Base-by-base conservation (phyloP, 2,329 filamentous ascomycete genomes). In the Tolypocladium paradoxum region DNA sequence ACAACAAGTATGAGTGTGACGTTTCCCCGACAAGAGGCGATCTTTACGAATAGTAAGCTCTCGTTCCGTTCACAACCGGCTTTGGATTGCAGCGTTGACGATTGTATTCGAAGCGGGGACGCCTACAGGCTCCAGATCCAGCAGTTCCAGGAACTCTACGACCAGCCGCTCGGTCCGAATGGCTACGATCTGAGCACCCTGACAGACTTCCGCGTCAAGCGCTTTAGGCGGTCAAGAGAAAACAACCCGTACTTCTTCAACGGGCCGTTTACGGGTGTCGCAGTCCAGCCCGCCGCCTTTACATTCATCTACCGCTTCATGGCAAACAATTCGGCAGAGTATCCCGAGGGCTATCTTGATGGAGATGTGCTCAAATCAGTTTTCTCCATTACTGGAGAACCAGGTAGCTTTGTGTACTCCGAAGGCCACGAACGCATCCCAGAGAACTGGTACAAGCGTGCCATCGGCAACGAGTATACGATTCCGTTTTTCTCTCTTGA, bases 191-290 rank as follows among this genome's bases (percentile, higher is more conserved):
- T 50, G 11, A 36, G 33, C 22, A 43, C 40, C 8, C n/a, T 52
- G 1, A 27, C 54, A 11, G 47, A 40, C 14, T 24, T 34, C 40
- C 37, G 35, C 36, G 38, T 40, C n/a, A 43, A 48, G 31, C 51
- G 54, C 14, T 40, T 37, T 18, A 3, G 20, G n/a, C 29, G 79
- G 55, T 74, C 71, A 20, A 70, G 76, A 11, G 60, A 65, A 27
- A 72, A 68, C 18, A 81, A 81, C 59, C 76, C 76, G 0, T 67
- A 77, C 51, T 80, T 79, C 63, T 81, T 76, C 63, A 76, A 75
- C 52, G 73, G 74, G 0, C 76, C 75, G 0, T 71, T 75, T 52
- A 74, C 74, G 6, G 76, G 76, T 16, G 63, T 76, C 37, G 59
- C 76, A 27, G 70, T 69, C 4, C 68, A 71, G 0, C 74, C 76